phyloP scores from a whole-genome alignment of 345 rosid species.

The Dovyalis caffra region DNA sequence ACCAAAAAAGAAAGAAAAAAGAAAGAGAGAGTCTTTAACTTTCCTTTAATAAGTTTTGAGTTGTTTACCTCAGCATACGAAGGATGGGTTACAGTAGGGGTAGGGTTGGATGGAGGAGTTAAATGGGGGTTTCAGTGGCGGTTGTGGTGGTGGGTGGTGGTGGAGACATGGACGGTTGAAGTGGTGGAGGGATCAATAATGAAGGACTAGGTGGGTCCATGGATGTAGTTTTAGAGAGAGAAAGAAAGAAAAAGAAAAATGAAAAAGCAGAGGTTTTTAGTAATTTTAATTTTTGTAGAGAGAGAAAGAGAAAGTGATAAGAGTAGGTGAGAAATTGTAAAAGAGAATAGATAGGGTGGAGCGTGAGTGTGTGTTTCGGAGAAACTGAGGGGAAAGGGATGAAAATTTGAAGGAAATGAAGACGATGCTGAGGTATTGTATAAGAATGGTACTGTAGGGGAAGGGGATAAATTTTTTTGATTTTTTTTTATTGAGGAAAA shows the following conservation, averaged over 20 bases:
- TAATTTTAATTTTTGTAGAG: not conserved
- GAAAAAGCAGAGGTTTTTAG: not conserved
- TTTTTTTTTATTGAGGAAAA: not conserved
- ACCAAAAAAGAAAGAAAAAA: not conserved
- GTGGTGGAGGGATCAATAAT: not conserved
- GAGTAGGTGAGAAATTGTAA: not conserved
- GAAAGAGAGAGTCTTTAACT: not conserved
- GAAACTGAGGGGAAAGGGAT: not conserved
- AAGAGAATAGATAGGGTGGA: not conserved
- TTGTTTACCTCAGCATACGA: slow-evolving; percentile 26
- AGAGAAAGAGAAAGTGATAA: no score
- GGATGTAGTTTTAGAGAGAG: not conserved
- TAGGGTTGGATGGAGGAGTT: slow-evolving; percentile 10
- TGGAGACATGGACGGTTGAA: not conserved
- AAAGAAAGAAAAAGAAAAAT: not conserved
- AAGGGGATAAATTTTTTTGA: not conserved
- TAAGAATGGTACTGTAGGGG: not conserved
- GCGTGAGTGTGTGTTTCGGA: not conserved
- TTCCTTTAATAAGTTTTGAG: not conserved
- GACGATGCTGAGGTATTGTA: not conserved
- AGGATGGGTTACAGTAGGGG: slow-evolving; percentile 12
- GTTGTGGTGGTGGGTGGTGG: not conserved
- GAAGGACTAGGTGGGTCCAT: slow-evolving; percentile 26
- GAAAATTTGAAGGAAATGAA: not conserved
- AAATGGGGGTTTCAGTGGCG: not conserved